Percentiles rank a stretch among this genome's conserved stretches.
These are phyloP conservation scores for Apium graveolens DNA, from an alignment of 129 eudicot genomes.

Conservation along the genomic window DNA sequence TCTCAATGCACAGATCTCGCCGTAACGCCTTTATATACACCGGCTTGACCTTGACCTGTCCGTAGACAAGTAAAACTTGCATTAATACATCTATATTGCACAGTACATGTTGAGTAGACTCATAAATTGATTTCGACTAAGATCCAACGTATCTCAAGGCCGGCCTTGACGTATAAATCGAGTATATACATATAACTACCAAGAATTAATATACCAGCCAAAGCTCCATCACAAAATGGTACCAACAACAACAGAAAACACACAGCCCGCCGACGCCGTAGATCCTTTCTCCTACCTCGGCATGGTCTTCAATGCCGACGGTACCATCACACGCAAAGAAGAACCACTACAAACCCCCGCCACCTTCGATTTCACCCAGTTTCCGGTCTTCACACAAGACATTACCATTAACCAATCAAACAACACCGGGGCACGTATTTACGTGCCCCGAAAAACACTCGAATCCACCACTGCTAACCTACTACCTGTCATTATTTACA, in stretches of 20 bases:
- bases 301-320: background rate
- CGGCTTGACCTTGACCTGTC: too few relatives aligned
- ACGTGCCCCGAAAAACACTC: constrained; percentile 16
- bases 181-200: too few relatives aligned
- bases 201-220: background rate
- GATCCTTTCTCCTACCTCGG: background rate
- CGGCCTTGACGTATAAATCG: too few relatives aligned
- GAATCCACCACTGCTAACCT: background rate
- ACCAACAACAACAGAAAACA: constrained; percentile 4
- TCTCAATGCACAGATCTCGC: too few relatives aligned
- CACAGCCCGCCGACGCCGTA: background rate
- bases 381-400: background rate
- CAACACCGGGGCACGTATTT: constrained; percentile 17
- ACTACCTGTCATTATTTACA: background rate
- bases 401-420: background rate
- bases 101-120: too few relatives aligned
- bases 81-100: too few relatives aligned
- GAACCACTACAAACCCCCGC: background rate
- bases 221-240: background rate
- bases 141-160: too few relatives aligned
- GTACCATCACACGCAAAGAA: background rate
- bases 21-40: too few relatives aligned
- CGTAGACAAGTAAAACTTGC: too few relatives aligned
- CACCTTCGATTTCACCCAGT: background rate
- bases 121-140: too few relatives aligned